Evolutionary conservation across 2,329 filamentous ascomycete genomes (phyloP), one percentile per base, ranked within the genome.

Genomic region (Nemania serpens): DNA sequence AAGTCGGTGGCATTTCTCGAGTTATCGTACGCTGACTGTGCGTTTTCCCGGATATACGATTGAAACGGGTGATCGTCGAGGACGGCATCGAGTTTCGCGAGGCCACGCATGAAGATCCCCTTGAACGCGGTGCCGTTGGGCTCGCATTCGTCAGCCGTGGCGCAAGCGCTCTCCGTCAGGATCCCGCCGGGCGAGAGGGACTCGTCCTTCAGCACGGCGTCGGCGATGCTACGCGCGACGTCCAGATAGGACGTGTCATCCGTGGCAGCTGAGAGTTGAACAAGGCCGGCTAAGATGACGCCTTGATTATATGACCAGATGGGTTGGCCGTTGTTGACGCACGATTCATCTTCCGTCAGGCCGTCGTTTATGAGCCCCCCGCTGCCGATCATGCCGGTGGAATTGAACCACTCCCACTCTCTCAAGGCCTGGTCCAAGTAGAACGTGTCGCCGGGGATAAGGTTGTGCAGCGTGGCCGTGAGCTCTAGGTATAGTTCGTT

Each of bases 81-180:
- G 2, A 69, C 79, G 1, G 74, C 71, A 4, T 86, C 75, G 41
- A 89, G 69, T 39, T 78, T 77, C 37, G 77, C 75, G 10, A 89
- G 72, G 56, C 85, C 85, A 0, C 85, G 79, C 20, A 81, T 79
- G 66, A 88, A 88, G 5, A 88, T 77, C 1, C 86, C 86, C 68
- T 89, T 89, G 77, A 89, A 89, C 47, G 86, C 82, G 0, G 79
- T 77, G 0, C 76, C 79, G 43, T 74, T 69, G 17, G 66, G 64
- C 43, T 71, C 66, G 60, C 72, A 74, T 5, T 66, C 59, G 45
- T 77, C 75, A 4, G 61, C 64, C 13, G 71, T 71, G 5, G 73
- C 75, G 18, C 72, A 72, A 3, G 58, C 61, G 0, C 76, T 73
- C 45, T 83, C 81, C 11, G 77, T 77, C 0, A 84, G 65, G 7